Evolutionary conservation across 192 early-diverging fungal species (phyloP), one percentile per base, ranked within the genome.

Genomic region (Coemansia sp.): DNA sequence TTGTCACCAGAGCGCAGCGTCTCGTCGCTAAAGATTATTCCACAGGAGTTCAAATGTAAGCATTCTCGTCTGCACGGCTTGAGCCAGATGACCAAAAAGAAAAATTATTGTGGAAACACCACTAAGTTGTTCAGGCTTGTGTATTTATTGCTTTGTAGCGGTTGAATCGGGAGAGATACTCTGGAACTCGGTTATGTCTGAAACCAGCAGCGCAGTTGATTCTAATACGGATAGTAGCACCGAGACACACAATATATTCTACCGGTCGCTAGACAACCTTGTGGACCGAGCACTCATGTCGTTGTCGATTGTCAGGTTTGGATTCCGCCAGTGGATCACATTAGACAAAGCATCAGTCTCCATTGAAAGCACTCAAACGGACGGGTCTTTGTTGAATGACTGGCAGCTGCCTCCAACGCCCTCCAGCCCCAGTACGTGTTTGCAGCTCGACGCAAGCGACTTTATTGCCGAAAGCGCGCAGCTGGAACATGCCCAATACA

Each of bases 271-370:
- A 32, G 72, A 75, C 39, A 81, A 81, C 41, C 29, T 81, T 23
- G 66, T 81, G 1, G 78, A 81, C 57, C 29, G 64, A 5, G 78
- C 69, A 21, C 59, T 81, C 29, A 60, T 75, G 32, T 69, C 69
- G 17, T 41, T 81, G 48, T 81, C 78, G 12, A 73, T 81, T 10
- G 78, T 81, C 19, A 41, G 78, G 29, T 81, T 81, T 37, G 78
- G 78, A 0, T 67, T 75, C 32, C 66, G 65, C 2, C 78, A 81
- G 55, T 81, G 78, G 78, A 68, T 81, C 38, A 59, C 69, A 24
- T 43, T 75, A 7, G 60, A 64, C n/a, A 58, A 55, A 9, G 38
- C 23, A 5, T 22, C 50, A 62, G 49, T 52, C 2, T 39, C 22
- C 32, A 43, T n/a, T 10, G 14, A 39, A 5, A 15, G 41, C 19